A percentile compares a stretch with the other conserved stretches of the same genome.
These are phyloP conservation scores for Borealophlyctis nickersoniae DNA, from an alignment of 192 early-diverging fungal genomes.

Conservation along the genomic window DNA sequence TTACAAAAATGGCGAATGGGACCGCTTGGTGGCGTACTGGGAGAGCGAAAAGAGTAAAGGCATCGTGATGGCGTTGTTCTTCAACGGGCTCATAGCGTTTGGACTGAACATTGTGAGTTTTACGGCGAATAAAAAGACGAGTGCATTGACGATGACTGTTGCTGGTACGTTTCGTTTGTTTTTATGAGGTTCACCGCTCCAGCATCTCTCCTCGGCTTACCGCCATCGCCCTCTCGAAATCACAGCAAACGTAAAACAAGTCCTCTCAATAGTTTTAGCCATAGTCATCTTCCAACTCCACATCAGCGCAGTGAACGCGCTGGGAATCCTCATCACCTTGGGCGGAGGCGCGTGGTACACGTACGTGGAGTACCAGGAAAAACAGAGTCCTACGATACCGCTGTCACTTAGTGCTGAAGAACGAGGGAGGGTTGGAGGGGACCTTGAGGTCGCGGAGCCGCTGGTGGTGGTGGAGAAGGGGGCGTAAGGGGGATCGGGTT, in stretches of 20 bases:
- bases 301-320: conserved; percentile 54
- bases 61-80: conserved; percentile 50
- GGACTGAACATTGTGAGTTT: conserved; percentile 82
- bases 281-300: conserved; percentile 61
- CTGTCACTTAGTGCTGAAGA: background rate
- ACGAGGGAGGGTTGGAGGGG: background rate
- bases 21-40: conserved; percentile 5
- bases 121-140: conserved; percentile 81
- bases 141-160: conserved; percentile 80
- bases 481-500: background rate
- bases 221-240: too few species aligned
- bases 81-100: conserved; percentile 83
- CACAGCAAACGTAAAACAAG: conserved; percentile 71
- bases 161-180: conserved; percentile 35
- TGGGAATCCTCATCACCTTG: conserved; percentile 66
- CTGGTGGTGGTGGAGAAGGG: background rate
- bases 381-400: background rate
- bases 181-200: background rate
- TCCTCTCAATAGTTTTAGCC: conserved; percentile 64
- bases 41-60: conserved; percentile 13
- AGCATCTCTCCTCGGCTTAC: background rate
- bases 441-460: background rate
- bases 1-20: conserved; percentile 63
- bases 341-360: conserved; percentile 54
- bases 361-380: conserved; percentile 14